Base-by-base conservation (phyloP, 805 yeast species). In the Danielozyma ontarioensis region DNA sequence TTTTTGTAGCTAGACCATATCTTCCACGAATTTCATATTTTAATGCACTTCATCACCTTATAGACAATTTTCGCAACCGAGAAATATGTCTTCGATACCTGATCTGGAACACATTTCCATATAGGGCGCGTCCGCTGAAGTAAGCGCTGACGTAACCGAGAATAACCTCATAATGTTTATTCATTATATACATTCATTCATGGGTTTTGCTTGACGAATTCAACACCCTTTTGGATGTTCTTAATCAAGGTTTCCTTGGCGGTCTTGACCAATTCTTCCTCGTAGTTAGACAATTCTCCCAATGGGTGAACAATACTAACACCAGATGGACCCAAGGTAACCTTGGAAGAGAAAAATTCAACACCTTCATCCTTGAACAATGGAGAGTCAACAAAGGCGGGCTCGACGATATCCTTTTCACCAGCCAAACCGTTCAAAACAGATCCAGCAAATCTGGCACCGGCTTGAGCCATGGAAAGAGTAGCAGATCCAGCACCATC, bases 401-500 rank as follows among this genome's bases (percentile, higher is more conserved):
- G 76, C 64, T 79, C 86, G 43, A 79, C 65, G 40, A 81, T 71
- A 43, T 77, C 82, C 43, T 59, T 63, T 58, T 75, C 81, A 49
- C 81, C 84, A 31, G 74, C 73, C 42, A 76, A 64, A 56, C 85
- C 84, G 53, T 73, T 63, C 50, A 81, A 63, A 25, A 80, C 78
- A 18, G 84, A 65, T 54, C 78, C 68, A 40, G 83, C 76, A 57
- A 83, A 78, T 62, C 79, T 75, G 39, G 84, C 81, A 65, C 93
- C 95, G 36, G 95, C 95, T 60, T 79, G 84, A 39, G 95, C 95
- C 95, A 86, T 86, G 42, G 95, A 86, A 51, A 86, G 72, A 41
- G 96, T 86, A 48, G 95, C 94, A 22, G 95, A 84, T 51, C 96
- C 96, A 48, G 89, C 87, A 64, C 96, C 96, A 55, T 84, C 78